Conservation (phyloP, 2,329 filamentous ascomycete species). For the Colletotrichum liaoningense region DNA sequence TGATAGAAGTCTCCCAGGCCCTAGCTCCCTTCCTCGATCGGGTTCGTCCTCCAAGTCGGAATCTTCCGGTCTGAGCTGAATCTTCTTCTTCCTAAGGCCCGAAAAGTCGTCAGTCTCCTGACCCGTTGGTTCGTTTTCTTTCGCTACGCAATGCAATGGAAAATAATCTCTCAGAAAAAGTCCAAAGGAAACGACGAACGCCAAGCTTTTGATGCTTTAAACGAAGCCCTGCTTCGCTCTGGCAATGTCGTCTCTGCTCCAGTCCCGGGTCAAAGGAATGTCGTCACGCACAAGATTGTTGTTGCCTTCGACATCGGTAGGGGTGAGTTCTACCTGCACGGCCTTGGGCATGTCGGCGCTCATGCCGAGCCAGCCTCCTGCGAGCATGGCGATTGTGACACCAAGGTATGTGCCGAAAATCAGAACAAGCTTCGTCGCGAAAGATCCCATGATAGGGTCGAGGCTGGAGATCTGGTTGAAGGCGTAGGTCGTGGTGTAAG, state of each 20-base stretch:
- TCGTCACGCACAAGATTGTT: constrained; percentile 22
- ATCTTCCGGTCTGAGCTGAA: constrained; percentile 14
- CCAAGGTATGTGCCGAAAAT: constrained; percentile 37
- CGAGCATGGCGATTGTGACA: constrained; percentile 21
- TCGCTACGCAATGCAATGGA: neutral
- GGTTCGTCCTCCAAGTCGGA: constrained; percentile 14
- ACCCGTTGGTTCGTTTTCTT: neutral
- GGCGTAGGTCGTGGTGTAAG: constrained; percentile 40
- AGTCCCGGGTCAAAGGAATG: constrained; percentile 10
- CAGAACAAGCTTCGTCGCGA: constrained; percentile 38
- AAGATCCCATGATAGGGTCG: constrained; percentile 39
- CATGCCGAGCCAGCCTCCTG: constrained; percentile 34
- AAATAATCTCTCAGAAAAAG: neutral
- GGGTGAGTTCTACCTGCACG: constrained; percentile 6
- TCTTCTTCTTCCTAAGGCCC: constrained; percentile 25
- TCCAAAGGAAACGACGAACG: neutral
- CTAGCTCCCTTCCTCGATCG: constrained; percentile 14
- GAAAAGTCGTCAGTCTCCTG: constrained; percentile 20
- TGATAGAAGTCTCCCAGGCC: constrained; percentile 12
- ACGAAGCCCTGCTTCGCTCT: constrained; percentile 21
- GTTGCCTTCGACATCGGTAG: constrained; percentile 10
- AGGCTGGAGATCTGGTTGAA: constrained; percentile 35
- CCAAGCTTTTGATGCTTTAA: neutral
- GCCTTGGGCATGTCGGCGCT: constrained; percentile 9
- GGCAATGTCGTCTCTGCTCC: constrained; percentile 8